These are phyloP conservation scores for Citrus glauca DNA, from an alignment of 345 rosid species.

Conservation along the genomic window DNA sequence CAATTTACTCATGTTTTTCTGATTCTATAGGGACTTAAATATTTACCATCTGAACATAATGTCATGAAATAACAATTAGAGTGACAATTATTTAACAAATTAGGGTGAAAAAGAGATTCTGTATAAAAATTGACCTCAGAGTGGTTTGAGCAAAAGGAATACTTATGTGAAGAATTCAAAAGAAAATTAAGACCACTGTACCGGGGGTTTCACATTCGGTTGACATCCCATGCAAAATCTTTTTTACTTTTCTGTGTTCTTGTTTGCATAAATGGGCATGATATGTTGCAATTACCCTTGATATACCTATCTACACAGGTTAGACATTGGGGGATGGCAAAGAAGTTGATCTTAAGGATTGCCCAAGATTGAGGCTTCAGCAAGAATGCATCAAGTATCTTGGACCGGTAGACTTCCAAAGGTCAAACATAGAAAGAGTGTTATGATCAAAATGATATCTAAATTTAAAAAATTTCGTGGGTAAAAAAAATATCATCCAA, in stretches of 20 bases:
- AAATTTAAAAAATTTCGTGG: background rate
- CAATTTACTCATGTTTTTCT: background rate
- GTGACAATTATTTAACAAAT: background rate
- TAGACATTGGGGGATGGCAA: constrained; percentile 42
- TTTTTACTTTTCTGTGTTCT: background rate
- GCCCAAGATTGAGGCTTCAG: constrained; percentile 36
- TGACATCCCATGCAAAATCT: background rate
- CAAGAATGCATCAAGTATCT: constrained; percentile 37
- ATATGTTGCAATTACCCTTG: background rate
- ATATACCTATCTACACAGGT: constrained; percentile 16
- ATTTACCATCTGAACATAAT: background rate
- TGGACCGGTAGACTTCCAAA: constrained; percentile 26
- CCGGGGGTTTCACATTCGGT: background rate
- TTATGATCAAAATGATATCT: background rate
- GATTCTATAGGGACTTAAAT: too few relatives aligned
- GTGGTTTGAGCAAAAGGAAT: background rate
- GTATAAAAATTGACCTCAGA: too few relatives aligned
- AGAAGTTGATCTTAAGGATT: constrained; percentile 25
- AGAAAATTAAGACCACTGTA: background rate
- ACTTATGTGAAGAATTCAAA: too few relatives aligned
- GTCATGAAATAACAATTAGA: background rate
- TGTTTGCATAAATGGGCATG: background rate
- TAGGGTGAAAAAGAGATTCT: background rate
- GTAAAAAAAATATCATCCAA: background rate
- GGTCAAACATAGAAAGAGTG: background rate